Percentiles rank a stretch among this genome's conserved stretches.
These are phyloP conservation scores for Tetrapyrgos nigripes DNA, from an alignment of 1,284 basidiomycete genomes.

Conservation along the genomic window DNA sequence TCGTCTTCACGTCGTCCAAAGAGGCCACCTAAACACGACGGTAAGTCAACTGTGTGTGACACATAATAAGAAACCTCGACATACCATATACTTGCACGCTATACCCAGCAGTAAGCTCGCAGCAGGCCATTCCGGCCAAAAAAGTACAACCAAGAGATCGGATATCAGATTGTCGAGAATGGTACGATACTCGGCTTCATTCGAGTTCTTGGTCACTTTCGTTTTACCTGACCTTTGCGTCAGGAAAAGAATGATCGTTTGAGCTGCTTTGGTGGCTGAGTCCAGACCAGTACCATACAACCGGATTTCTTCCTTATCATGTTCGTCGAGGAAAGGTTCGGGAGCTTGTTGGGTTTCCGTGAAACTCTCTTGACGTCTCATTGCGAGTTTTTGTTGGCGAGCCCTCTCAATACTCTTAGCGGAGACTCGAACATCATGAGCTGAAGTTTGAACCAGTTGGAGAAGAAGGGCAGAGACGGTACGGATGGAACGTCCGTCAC, in stretches of 20 bases:
- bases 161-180: conserved; percentile 91
- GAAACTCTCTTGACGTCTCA: conserved; percentile 65
- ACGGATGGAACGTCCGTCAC: conserved; percentile 86
- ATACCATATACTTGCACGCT: conserved; percentile 84
- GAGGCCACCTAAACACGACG: conserved; percentile 62
- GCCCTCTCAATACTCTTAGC: conserved; percentile 66
- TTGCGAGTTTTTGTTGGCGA: conserved; percentile 64
- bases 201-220: conserved; percentile 86
- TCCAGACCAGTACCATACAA: conserved; percentile 75
- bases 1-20: conserved; percentile 82
- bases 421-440: conserved; percentile 76
- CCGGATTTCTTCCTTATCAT: conserved; percentile 72
- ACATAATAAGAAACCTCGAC: conserved; percentile 17
- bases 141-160: conserved; percentile 89
- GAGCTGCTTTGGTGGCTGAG: conserved; percentile 82
- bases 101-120: conserved; percentile 83
- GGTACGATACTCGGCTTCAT: conserved; percentile 89
- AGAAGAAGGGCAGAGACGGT: conserved; percentile 92
- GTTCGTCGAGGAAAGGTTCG: conserved; percentile 66
- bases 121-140: conserved; percentile 97
- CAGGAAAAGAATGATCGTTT: conserved; percentile 85
- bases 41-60: conserved; percentile 2
- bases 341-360: conserved; percentile 38
- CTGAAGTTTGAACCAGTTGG: conserved; percentile 95
- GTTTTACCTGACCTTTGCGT: conserved; percentile 85